Evolutionary conservation across 2,329 filamentous ascomycete species (phyloP), one percentile per base, ranked within the genome.

Genomic region (Dactylonectria estremocensis): DNA sequence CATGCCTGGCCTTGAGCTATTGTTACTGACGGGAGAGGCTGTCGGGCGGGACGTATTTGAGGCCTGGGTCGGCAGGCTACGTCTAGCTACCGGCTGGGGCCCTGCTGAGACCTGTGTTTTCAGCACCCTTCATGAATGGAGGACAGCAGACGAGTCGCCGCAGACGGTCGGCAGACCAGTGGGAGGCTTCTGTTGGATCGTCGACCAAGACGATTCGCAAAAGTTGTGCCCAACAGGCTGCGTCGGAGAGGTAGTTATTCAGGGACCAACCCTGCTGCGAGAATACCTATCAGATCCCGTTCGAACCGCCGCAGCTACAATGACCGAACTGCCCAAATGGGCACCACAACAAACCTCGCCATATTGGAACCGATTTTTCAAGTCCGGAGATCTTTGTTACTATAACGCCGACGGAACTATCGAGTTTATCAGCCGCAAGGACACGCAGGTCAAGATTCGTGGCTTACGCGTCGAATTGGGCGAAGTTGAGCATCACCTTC

Each of bases 371-470:
- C 14, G 58, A 16, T 53, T 74, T 4, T 76, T 73, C 35, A 72
- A 72, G 48, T 75, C 76, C 1, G 75, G 76, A 1, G 76, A 77
- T 45, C 50, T 76, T 1, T 67, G 72, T 9, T 66, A 69, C 14
- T 78, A 80, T 24, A 66, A 77, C 20, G 35, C 61, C 0, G 75
- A 85, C 56, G 82, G 82, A 3, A 69, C 66, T n/a, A 74, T 86
- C 10, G 69, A 76, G 0, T 85, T 81, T 58, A 70, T n/a, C n/a
- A n/a, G n/a, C n/a, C n/a, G n/a, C n/a, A n/a, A n/a, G n/a, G n/a
- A n/a, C n/a, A n/a, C n/a, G 86, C 40, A 90, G 73, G 81, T 89
- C 45, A 90, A 90, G 70, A 76, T 90, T 10, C 81, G 83, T 18
- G 89, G 90, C 45, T 88, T 83, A 52, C 74, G 87, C 56, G 80